A percentile compares a stretch with the other conserved stretches of the same genome.
Conservation (phyloP, 345 rosid genomes). For the Hypericum androsaemum region DNA sequence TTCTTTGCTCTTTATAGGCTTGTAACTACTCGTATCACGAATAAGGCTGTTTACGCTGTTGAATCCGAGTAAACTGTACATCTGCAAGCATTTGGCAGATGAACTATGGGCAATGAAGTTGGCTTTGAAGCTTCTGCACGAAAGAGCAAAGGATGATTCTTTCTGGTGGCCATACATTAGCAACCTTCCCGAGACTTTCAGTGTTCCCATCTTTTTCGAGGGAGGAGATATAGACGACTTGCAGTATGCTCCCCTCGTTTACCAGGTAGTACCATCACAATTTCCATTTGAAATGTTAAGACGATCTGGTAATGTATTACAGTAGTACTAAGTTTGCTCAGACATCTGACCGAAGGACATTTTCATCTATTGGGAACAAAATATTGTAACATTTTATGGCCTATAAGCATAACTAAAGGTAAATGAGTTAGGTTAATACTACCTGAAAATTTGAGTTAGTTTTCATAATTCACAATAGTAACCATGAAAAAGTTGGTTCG, state of each 20-base stretch:
- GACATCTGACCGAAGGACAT: no score
- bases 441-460: no score
- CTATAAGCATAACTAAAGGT: no score
- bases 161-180: conserved; percentile 91
- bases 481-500: no score
- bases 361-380: no score
- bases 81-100: conserved; percentile 65
- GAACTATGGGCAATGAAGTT: conserved; percentile 91
- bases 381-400: no score
- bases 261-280: conserved; percentile 39
- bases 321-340: no score
- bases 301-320: conserved; percentile 4
- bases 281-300: not conserved
- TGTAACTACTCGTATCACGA: conserved; percentile 23
- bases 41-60: conserved; percentile 40
- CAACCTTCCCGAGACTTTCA: conserved; percentile 75
- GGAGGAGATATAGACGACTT: conserved; percentile 86
- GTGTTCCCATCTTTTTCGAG: conserved; percentile 73
- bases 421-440: no score
- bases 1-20: conserved; percentile 21
- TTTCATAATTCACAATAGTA: no score
- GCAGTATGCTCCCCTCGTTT: conserved; percentile 81
- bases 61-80: conserved; percentile 40
- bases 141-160: conserved; percentile 72
- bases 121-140: conserved; percentile 70